Evolutionary conservation across 2,329 filamentous ascomycete genomes (phyloP), one percentile per base, ranked within the genome.

Genomic region (Paraconiothyrium brasiliense): DNA sequence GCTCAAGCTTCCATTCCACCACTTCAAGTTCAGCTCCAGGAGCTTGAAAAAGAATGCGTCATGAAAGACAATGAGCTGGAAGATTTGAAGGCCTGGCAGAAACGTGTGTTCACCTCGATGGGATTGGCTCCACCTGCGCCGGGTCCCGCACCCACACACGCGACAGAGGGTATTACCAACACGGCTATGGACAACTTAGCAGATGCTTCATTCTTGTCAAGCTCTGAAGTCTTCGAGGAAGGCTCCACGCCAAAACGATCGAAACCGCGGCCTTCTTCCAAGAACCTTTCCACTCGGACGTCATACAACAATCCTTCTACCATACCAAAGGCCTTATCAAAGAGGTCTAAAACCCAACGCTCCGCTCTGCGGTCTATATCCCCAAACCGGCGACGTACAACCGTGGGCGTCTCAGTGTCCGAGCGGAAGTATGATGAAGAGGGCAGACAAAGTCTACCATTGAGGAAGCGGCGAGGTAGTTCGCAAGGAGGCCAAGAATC

Each of bases 161-260:
- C 44, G 13, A 35, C 52, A 2, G 55, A 68, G 34, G 63, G 32
- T 9, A 44, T 63, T 37, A 60, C 60, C 27, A 62, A 60, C 47
- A 67, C 66, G 7, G 64, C 64, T 8, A 65, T 65, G 43, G 71
- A 72, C 16, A 55, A 58, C n/a, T 16, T 64, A 13, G 59, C 66
- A 4, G 66, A 76, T 54, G 62, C 64, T 7, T 73, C 71, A 3
- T 71, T 74, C 46, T 68, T 57, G 16, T 74, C 73, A 3, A 58
- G 60, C 24, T 67, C 67, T 22, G 59, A 66, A 9, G 60, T 60
- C 6, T 70, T 63, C 5, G 67, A 65, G 30, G 61, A 54, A 35
- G 70, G 71, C 13, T 78, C 78, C 2, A 77, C 74, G 7, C 80
- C 81, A 3, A 84, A 84, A 64, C 78, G 82, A 16, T 62, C 74